Percentiles rank a stretch among this genome's conserved stretches.
phyloP scores from a whole-genome alignment of 2,329 filamentous ascomycete genomes.

The Penicillium oxalicum region DNA sequence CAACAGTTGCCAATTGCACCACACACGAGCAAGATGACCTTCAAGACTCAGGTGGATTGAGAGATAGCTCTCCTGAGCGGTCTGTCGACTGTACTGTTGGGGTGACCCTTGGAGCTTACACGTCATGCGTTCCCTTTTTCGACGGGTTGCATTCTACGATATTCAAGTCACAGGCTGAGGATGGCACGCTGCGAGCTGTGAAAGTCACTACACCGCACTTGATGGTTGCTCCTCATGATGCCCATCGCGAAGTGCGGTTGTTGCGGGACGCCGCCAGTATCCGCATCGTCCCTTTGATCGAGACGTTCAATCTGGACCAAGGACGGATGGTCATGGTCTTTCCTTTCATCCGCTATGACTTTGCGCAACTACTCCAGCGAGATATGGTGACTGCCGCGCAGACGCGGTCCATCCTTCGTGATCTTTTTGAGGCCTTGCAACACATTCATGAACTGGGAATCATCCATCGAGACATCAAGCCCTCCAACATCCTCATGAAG shows the following conservation, averaged over 20 bases:
- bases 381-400: slow-evolving; percentile 38
- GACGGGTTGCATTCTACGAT: slow-evolving; percentile 77
- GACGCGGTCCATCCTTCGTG: slow-evolving; percentile 50
- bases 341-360: slow-evolving; percentile 71
- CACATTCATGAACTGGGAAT: slow-evolving; percentile 70
- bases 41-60: slow-evolving; percentile 11
- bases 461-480: slow-evolving; percentile 91
- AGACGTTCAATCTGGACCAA: slow-evolving; percentile 64
- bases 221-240: slow-evolving; percentile 75
- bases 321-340: slow-evolving; percentile 74
- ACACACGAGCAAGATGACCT: slow-evolving; percentile 17
- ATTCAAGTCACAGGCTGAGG: slow-evolving; percentile 57
- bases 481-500: slow-evolving; percentile 74
- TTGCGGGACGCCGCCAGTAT: slow-evolving; percentile 55
- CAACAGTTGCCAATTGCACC: slow-evolving; percentile 19
- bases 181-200: slow-evolving; percentile 56
- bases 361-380: slow-evolving; percentile 60
- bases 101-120: slow-evolving; percentile 50
- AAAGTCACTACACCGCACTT: slow-evolving; percentile 76
- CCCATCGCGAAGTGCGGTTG: slow-evolving; percentile 70
- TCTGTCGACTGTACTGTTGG: slow-evolving; percentile 16
- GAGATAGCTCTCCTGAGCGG: slow-evolving; percentile 11
- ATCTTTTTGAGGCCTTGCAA: slow-evolving; percentile 64
- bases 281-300: slow-evolving; percentile 62
- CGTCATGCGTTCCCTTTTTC: slow-evolving; percentile 50